These are phyloP conservation scores for Kodamaea plutei DNA, from an alignment of 1,139 yeast species.

Conservation along the genomic window DNA sequence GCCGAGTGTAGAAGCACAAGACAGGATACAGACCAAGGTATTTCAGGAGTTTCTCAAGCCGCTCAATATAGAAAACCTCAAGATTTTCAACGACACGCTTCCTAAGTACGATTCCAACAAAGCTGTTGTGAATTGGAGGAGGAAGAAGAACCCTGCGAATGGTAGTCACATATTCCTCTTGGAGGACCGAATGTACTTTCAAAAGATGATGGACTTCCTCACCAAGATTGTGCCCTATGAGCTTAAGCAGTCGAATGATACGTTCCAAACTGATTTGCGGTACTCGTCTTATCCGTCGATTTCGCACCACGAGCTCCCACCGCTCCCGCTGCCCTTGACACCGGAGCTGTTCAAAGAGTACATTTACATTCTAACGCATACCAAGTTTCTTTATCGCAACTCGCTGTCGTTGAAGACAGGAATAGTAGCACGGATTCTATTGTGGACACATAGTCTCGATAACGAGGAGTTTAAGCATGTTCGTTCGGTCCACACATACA, in stretches of 20 bases:
- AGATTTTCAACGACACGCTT: constrained; percentile 23
- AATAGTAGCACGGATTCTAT: constrained; percentile 34
- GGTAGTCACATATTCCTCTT: constrained; percentile 22
- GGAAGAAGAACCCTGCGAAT: constrained; percentile 14
- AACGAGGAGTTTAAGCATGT: constrained; percentile 26
- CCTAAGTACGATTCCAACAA: constrained; percentile 19
- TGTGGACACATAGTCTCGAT: constrained; percentile 37
- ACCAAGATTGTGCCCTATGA: constrained; percentile 33
- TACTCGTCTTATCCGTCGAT: constrained; percentile 7
- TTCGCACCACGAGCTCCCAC: constrained; percentile 32
- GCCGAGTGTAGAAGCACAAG: no score
- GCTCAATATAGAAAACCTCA: constrained; percentile 32
- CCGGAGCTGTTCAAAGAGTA: constrained; percentile 32
- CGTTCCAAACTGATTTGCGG: constrained; percentile 7
- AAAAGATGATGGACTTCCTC: constrained; percentile 30
- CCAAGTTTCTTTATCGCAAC: constrained; percentile 29
- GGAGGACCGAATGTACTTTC: constrained; percentile 27
- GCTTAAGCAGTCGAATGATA: constrained; percentile 18
- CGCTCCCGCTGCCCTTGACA: constrained; percentile 27
- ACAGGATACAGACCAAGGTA: constrained; percentile 7
- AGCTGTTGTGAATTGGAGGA: constrained; percentile 28
- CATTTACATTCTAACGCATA: constrained; percentile 36
- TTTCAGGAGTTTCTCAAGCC: constrained; percentile 38
- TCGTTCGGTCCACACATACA: constrained; percentile 37
- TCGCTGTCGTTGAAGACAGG: constrained; percentile 37